A percentile compares a stretch with the other conserved stretches of the same genome.
Evolutionary conservation across 2,329 filamentous ascomycete species (phyloP).

Genomic region (Alternaria solani): DNA sequence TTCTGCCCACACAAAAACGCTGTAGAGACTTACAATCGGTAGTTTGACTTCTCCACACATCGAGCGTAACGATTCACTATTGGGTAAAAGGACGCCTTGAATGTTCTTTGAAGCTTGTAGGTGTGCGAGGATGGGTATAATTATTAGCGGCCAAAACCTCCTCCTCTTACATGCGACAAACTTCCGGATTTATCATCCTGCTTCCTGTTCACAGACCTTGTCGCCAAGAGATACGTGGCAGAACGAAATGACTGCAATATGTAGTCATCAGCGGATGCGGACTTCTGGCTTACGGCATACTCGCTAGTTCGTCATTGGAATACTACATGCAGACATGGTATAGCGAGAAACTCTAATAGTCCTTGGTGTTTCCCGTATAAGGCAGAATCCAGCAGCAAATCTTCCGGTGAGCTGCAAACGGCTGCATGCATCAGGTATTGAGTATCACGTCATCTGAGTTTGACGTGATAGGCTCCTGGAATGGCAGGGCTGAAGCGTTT

Average conservation of each 20-base stretch:
- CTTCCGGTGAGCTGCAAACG: not conserved
- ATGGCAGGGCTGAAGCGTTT: fast-evolving
- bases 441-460: not conserved
- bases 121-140: no score
- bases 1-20: no score
- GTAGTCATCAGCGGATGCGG: not conserved
- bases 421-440: not conserved
- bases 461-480: not conserved
- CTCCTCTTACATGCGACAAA: no score
- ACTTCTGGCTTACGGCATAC: not conserved
- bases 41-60: no score
- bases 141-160: no score
- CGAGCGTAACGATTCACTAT: no score
- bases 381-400: not conserved
- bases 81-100: no score
- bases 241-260: not conserved
- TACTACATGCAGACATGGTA: no score
- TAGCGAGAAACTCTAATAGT: not conserved
- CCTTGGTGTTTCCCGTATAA: not conserved
- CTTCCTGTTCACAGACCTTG: not conserved
- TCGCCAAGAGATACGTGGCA: not conserved
- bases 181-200: not conserved
- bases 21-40: no score
- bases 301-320: not conserved
- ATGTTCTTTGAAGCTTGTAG: no score